A percentile compares a stretch with the other conserved stretches of the same genome.
These are phyloP conservation scores for Solanum tacnaense DNA, from an alignment of 257 asterid genomes.

Conservation along the genomic window DNA sequence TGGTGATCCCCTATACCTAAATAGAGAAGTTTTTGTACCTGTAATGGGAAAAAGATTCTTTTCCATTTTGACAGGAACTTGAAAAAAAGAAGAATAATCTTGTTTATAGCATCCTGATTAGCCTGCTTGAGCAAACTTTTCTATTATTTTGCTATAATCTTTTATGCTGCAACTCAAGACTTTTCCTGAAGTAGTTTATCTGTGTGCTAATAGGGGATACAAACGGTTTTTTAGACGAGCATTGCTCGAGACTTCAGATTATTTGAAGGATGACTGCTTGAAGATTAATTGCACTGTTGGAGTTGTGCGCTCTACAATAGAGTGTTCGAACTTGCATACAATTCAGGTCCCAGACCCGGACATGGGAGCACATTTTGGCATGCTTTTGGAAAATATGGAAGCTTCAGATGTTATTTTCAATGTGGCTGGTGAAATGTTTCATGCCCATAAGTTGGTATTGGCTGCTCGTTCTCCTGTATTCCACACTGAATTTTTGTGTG, in stretches of 20 bases:
- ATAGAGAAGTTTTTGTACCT: background rate
- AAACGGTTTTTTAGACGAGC: constrained; percentile 87
- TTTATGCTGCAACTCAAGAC: background rate
- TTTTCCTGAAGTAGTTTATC: background rate
- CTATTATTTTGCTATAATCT: background rate
- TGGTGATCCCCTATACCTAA: background rate
- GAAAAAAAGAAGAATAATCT: background rate
- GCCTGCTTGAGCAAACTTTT: background rate
- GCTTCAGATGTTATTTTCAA: constrained; percentile 73
- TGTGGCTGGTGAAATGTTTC: constrained; percentile 76
- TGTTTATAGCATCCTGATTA: background rate
- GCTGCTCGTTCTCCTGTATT: constrained; percentile 86
- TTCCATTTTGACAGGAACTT: background rate
- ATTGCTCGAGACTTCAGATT: constrained; percentile 82
- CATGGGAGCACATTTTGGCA: constrained; percentile 83
- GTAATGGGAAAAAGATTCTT: background rate
- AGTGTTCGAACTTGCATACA: constrained; percentile 68
- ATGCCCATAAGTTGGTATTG: constrained; percentile 88
- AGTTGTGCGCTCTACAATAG: constrained; percentile 88
- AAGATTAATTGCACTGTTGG: constrained; percentile 98
- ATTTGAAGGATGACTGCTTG: constrained; percentile 97
- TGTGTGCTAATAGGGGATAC: constrained; percentile 61
- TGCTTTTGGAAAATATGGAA: constrained; percentile 72
- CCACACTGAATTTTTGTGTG: constrained; percentile 50
- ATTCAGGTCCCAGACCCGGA: constrained; percentile 87